Conservation (phyloP, 345 rosid genomes). For the Leavenworthia alabamica region DNA sequence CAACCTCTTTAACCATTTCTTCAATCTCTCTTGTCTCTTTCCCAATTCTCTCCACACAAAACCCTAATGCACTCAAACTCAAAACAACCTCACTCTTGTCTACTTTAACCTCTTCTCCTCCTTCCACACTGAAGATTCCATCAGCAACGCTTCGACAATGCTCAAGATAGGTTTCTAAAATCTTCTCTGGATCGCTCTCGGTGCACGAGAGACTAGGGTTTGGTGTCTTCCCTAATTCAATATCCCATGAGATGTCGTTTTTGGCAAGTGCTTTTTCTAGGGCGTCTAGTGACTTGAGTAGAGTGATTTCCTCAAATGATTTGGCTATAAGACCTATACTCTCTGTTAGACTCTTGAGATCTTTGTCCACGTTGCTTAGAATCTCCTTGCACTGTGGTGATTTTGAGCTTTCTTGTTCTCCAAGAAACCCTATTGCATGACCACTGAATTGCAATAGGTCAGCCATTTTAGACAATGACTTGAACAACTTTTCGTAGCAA, state of each 20-base stretch:
- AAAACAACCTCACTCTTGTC: conserved; percentile 49
- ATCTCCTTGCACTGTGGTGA: conserved; percentile 35
- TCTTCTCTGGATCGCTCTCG: conserved; percentile 32
- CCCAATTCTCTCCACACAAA: conserved; percentile 49
- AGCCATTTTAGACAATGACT: conserved; percentile 49
- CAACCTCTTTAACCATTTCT: conserved; percentile 51
- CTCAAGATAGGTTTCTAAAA: conserved; percentile 40
- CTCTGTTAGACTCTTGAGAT: conserved; percentile 45
- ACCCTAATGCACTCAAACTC: conserved; percentile 60
- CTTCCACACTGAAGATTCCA: conserved; percentile 21
- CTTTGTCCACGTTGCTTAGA: conserved; percentile 35
- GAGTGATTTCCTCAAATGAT: conserved; percentile 47
- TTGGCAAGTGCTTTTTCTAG: conserved; percentile 44
- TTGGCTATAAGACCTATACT: conserved; percentile 37
- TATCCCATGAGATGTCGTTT: conserved; percentile 34
- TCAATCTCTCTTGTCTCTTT: conserved; percentile 51
- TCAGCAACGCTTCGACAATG: conserved; percentile 45
- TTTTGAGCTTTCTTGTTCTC: conserved; percentile 33
- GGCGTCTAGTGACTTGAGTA: conserved; percentile 38
- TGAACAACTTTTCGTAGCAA: conserved; percentile 52
- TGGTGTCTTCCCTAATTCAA: conserved; percentile 51
- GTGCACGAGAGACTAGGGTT: conserved; percentile 19
- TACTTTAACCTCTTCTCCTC: conserved; percentile 27
- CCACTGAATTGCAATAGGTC: conserved; percentile 57
- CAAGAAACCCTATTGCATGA: conserved; percentile 39